Base-by-base conservation (phyloP, 2,329 filamentous ascomycete species). In the Pseudogymnoascus sp. region DNA sequence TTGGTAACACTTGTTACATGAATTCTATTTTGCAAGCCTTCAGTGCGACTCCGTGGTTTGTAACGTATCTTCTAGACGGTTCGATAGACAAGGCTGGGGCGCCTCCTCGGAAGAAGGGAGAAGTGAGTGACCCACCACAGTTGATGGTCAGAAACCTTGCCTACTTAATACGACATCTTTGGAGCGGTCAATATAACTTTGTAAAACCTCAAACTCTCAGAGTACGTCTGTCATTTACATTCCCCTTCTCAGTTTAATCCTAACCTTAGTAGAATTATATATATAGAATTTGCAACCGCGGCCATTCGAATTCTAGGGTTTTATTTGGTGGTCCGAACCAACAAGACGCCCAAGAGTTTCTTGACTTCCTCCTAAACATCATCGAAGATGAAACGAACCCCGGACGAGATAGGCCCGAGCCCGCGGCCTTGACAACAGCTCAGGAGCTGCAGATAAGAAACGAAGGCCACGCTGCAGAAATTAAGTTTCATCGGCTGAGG, bases 261-360 rank as follows among this genome's bases (percentile, higher is more conserved):
- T 62, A 72, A 78, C 12, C 33, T 79, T 63, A 76, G 67, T 78
- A 89, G 76, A 82, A 85, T 50, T 90, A 89, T 65, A 83, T 84
- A 65, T 77, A 82, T 65, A 82, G 85, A 62, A 86, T 91, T 65
- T 88, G 88, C 69, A 84, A 83, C 4, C 81, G 84, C 16, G 46
- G 46, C 8, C 46, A 56, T 56, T 56, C 46, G 46, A 56, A 56
- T 31, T 56, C 76, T 87, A 66, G 64, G 64, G 80, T 83, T 6
- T 81, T 84, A 68, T 95, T 92, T 78, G 90, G 88, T 12, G 88
- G 90, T 41, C 80, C 81, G 24, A 79, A 85, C 60, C 93, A 98
- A 72, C 95, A 98, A 75, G 95, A 99, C 71, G 89, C 92, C 1
- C 89, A 93, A 67, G 95, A 98, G 70, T 96, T 96, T 68, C 87